These are phyloP conservation scores for Vitis vinifera DNA, from an alignment of 164 flowering plant genomes.

Conservation along the genomic window DNA sequence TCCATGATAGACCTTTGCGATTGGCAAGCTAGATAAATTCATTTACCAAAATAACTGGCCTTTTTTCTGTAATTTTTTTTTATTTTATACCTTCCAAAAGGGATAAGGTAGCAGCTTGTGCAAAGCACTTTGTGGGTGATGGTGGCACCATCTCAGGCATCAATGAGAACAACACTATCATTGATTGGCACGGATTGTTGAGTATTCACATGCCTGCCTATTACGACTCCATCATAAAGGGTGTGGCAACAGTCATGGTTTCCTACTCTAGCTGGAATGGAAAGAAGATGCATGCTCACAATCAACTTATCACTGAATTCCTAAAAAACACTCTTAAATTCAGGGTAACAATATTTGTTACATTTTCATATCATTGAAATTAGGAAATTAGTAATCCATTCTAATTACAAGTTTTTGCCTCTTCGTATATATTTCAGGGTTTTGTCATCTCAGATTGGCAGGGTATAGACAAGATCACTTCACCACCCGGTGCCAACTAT, in stretches of 20 bases:
- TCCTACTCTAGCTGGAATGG: conserved; percentile 43
- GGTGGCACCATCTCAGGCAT: conserved; percentile 34
- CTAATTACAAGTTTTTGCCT: background rate
- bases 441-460: conserved; percentile 44
- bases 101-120: conserved; percentile 32
- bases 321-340: conserved; percentile 32
- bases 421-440: conserved; percentile 22
- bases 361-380: background rate
- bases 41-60: too few species aligned
- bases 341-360: conserved; percentile 15
- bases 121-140: conserved; percentile 41
- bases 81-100: conserved; percentile 3
- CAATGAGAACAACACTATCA: conserved; percentile 33
- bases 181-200: conserved; percentile 17
- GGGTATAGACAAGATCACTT: conserved; percentile 34
- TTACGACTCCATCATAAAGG: conserved; percentile 25
- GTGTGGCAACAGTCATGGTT: conserved; percentile 35
- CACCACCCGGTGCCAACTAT: conserved; percentile 29
- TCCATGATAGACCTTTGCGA: too few species aligned
- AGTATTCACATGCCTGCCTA: conserved; percentile 41
- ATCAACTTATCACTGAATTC: conserved; percentile 23
- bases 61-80: too few species aligned
- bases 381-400: background rate
- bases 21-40: too few species aligned
- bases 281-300: conserved; percentile 35